Base-by-base conservation (phyloP, 208 protist genomes). In the Crithidia sp. region DNA sequence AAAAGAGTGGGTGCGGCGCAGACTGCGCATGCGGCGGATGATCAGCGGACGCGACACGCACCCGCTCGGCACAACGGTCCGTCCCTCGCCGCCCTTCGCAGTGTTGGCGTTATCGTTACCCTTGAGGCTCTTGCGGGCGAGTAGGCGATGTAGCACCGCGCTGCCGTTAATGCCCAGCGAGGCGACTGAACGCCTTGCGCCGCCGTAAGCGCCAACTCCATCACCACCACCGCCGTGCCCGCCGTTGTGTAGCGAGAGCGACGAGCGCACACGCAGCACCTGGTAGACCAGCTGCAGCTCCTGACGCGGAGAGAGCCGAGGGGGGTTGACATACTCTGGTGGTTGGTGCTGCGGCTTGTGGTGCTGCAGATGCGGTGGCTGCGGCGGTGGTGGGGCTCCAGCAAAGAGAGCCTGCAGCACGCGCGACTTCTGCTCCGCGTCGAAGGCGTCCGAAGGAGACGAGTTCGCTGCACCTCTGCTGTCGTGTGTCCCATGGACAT, bases 201-300 rank as follows among this genome's bases (percentile, higher is more conserved):
- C n/a, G 7, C 52, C 28, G 10, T 10, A 3, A 44, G 2, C 44
- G 40, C 17, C 43, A 41, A 45, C 36, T 56, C 40, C 60, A 17
- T 36, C 6, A 47, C 62, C 62, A 54, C 60, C 9, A 39, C 2
- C 60, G 49, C 36, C 36, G 0, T 17, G 47, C 49, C 28, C 8
- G 41, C n/a, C 17, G 10, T 16, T 7, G n/a, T 36, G n/a, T 0
- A 4, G 9, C 39, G 40, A 47, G 4, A 39, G 4, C 2, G 49
- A 69, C 10, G 40, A 36, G 13, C 58, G 64, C 16, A 79, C 16
- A 12, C 62, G 61, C 39, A 74, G 45, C 60, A 69, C 67, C 17
- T 66, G 74, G 16, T 67, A 71, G 28, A 66, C 19, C 13, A 71
- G 44, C 67, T 71, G 55, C 37, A 52, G 39, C 43, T 66, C 60